phyloP scores from a whole-genome alignment of 805 yeast species.

The Clavispora phyllophila region DNA sequence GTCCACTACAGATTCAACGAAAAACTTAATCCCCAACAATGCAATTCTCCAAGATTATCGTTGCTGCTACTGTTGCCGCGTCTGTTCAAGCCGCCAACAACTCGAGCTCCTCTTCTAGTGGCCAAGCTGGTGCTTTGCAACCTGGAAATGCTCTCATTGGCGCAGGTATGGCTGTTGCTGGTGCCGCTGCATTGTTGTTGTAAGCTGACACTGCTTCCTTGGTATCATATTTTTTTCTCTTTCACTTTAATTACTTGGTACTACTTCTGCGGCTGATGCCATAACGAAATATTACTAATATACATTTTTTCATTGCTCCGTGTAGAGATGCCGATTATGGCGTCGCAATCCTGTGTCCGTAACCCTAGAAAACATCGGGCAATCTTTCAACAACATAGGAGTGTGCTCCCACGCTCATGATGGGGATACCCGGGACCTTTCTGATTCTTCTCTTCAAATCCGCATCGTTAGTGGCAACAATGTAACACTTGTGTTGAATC shows the following conservation, averaged over 20 bases:
- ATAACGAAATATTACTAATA: neutral
- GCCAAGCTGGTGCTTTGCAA: slow-evolving; percentile 14
- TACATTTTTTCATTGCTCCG: neutral
- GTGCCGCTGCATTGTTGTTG: slow-evolving; percentile 16
- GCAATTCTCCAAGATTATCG: slow-evolving; percentile 18
- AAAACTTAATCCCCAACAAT: slow-evolving; percentile 4
- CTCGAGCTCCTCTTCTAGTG: slow-evolving; percentile 10
- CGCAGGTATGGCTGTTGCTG: slow-evolving; percentile 17
- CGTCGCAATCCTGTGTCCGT: too few relatives aligned
- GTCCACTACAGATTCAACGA: neutral
- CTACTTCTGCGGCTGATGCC: neutral
- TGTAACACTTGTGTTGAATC: slow-evolving; percentile 92
- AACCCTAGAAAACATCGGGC: slow-evolving; percentile 81
- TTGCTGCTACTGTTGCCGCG: slow-evolving; percentile 16
- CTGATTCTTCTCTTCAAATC: slow-evolving; percentile 90
- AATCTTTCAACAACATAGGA: slow-evolving; percentile 88
- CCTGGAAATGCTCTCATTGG: slow-evolving; percentile 11
- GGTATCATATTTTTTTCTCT: too few relatives aligned
- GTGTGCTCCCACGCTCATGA: slow-evolving; percentile 94
- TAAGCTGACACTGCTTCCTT: too few relatives aligned
- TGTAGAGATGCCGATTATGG: neutral
- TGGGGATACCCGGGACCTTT: slow-evolving; percentile 95
- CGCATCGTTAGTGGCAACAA: slow-evolving; percentile 97
- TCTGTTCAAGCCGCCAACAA: slow-evolving; percentile 20
- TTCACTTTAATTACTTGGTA: too few relatives aligned